Conservation (phyloP, 768 basidiomycete species). For the Tylopilus sp. region DNA sequence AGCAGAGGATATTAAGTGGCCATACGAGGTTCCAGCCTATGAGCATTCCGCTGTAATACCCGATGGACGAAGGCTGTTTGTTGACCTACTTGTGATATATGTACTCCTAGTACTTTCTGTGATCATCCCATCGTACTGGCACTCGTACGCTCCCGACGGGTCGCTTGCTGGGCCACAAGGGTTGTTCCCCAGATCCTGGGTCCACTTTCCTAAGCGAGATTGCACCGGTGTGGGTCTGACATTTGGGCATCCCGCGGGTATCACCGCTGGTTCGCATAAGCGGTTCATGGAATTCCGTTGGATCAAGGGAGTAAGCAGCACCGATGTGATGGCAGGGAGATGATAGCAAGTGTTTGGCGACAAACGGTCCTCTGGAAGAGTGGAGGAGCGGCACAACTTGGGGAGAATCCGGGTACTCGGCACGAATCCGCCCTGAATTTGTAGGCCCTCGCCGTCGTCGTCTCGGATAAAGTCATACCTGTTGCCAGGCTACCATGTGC, state of each 20-base stretch:
- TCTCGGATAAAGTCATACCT: too few relatives aligned
- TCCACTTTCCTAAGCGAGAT: not conserved
- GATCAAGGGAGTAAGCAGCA: too few relatives aligned
- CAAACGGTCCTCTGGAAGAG: too few relatives aligned
- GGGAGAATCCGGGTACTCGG: too few relatives aligned
- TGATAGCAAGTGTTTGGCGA: too few relatives aligned
- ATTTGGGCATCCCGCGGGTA: too few relatives aligned
- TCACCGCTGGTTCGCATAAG: not conserved
- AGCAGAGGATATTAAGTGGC: constrained; percentile 12
- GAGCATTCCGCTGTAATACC: constrained; percentile 19
- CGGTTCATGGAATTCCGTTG: too few relatives aligned
- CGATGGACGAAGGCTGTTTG: not conserved
- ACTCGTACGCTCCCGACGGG: not conserved
- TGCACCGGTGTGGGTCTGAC: not conserved
- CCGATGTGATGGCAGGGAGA: too few relatives aligned
- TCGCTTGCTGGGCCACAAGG: not conserved
- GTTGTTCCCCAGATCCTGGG: not conserved
- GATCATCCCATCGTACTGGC: not conserved
- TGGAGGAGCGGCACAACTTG: too few relatives aligned
- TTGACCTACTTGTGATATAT: not conserved
- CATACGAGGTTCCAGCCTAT: constrained; percentile 12
- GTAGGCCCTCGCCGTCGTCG: too few relatives aligned
- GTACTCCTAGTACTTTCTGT: not conserved
- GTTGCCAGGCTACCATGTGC: too few relatives aligned
- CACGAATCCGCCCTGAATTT: too few relatives aligned